Percentiles rank a stretch among this genome's conserved stretches.
phyloP scores from a whole-genome alignment of 768 basidiomycete genomes.

The Gloeopeniophorella convolvens region DNA sequence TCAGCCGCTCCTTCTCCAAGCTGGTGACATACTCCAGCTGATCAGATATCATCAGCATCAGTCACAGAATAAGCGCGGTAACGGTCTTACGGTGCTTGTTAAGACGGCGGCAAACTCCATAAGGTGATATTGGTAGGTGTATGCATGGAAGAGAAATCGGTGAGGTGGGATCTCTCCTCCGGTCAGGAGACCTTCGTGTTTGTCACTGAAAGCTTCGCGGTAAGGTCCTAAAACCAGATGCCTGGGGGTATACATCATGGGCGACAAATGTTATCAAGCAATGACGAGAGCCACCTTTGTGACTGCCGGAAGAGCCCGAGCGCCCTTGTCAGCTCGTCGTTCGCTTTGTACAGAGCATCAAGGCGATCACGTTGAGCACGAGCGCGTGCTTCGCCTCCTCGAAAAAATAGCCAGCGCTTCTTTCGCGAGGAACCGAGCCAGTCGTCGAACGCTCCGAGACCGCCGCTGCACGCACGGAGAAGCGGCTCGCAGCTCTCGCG shows the following conservation, averaged over 20 bases:
- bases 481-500: slow-evolving; percentile 49
- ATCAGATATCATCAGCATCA: background rate
- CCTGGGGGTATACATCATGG: too few relatives aligned
- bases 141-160: slow-evolving; percentile 67
- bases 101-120: slow-evolving; percentile 33
- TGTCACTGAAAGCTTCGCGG: slow-evolving; percentile 39
- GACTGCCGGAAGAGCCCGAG: slow-evolving; percentile 44
- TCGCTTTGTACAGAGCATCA: slow-evolving; percentile 33
- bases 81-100: slow-evolving; percentile 30
- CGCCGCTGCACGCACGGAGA: slow-evolving; percentile 37
- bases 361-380: slow-evolving; percentile 31
- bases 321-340: slow-evolving; percentile 30
- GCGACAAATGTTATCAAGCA: background rate
- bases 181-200: slow-evolving; percentile 23
- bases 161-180: slow-evolving; percentile 49
- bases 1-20: slow-evolving; percentile 43
- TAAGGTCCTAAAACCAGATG: slow-evolving; percentile 58
- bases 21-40: slow-evolving; percentile 53
- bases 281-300: slow-evolving; percentile 36
- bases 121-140: slow-evolving; percentile 58
- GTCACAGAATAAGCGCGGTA: background rate
- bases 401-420: slow-evolving; percentile 35
- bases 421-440: slow-evolving; percentile 45
- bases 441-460: slow-evolving; percentile 35
- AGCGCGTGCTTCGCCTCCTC: slow-evolving; percentile 27